Percentiles rank a stretch among this genome's conserved stretches.
Conservation (phyloP, 192 early-diverging fungal genomes). For the Chytriomyces hyalinus region DNA sequence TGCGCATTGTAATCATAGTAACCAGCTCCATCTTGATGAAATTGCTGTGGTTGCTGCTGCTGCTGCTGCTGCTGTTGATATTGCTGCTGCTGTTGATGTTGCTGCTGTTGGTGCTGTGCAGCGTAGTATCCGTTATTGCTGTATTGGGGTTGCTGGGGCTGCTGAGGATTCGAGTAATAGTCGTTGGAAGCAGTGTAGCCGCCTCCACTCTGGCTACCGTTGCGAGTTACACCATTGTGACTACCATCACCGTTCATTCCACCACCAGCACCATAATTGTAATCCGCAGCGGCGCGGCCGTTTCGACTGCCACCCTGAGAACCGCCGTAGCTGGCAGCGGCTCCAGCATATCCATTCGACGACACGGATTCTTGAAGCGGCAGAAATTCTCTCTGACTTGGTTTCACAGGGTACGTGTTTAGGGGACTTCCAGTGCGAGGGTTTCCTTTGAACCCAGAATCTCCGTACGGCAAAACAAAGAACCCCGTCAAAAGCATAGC, state of each 20-base stretch:
- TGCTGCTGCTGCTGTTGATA: too few species aligned
- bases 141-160: too few species aligned
- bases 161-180: too few species aligned
- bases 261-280: background rate
- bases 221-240: background rate
- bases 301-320: background rate
- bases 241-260: background rate
- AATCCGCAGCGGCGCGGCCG: background rate
- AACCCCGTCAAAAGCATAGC: background rate
- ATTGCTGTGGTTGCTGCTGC: too few species aligned
- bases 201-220: background rate
- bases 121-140: too few species aligned
- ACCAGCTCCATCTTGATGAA: too few species aligned
- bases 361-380: background rate
- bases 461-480: slow-evolving; percentile 21
- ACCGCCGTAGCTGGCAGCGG: background rate
- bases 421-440: background rate
- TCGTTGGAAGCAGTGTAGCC: too few species aligned
- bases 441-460: background rate
- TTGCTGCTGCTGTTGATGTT: too few species aligned
- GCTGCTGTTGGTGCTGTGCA: too few species aligned
- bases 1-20: too few species aligned
- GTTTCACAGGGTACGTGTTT: background rate
- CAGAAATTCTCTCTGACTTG: background rate
- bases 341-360: background rate